These are phyloP conservation scores for Pseudophaeomoniella oleicola DNA, from an alignment of 2,329 filamentous ascomycete species.

Conservation along the genomic window DNA sequence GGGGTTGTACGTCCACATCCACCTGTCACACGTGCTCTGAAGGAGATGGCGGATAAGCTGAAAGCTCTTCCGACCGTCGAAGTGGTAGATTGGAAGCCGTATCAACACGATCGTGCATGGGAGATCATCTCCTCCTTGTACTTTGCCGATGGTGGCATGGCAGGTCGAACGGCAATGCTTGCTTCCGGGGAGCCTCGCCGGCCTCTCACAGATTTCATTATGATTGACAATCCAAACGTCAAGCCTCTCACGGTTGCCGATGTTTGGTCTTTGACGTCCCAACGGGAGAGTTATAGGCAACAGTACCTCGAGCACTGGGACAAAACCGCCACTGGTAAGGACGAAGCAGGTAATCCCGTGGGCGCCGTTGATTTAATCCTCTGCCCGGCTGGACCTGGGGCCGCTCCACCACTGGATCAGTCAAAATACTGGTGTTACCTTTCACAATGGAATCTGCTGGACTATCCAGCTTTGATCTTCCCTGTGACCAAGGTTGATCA, in stretches of 20 bases:
- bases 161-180: slow-evolving; percentile 35
- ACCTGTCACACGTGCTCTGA: slow-evolving; percentile 44
- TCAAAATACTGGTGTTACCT: slow-evolving; percentile 52
- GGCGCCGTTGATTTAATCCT: slow-evolving; percentile 7
- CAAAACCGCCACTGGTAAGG: slow-evolving; percentile 19
- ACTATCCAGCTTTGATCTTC: slow-evolving; percentile 50
- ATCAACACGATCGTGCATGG: slow-evolving; percentile 35
- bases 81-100: slow-evolving; percentile 35
- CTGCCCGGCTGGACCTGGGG: slow-evolving; percentile 6
- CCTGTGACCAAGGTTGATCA: slow-evolving; percentile 36
- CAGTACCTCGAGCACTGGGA: slow-evolving; percentile 33
- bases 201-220: slow-evolving; percentile 45
- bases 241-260: slow-evolving; percentile 26
- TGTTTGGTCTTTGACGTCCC: slow-evolving; percentile 7
- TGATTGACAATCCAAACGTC: slow-evolving; percentile 38
- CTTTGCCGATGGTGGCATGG: slow-evolving; percentile 46
- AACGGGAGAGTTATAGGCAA: slow-evolving; percentile 29
- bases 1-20: slow-evolving; percentile 50
- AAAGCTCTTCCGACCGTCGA: slow-evolving; percentile 32
- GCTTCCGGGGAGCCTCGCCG: slow-evolving; percentile 42
- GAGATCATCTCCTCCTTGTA: slow-evolving; percentile 32
- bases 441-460: slow-evolving; percentile 52
- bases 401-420: slow-evolving; percentile 31
- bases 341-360: slow-evolving; percentile 3
- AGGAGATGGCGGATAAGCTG: slow-evolving; percentile 29